Evolutionary conservation across 148 eudicot genomes (phyloP), one percentile per base, ranked within the genome.

Genomic region (Amaranthus palmeri): DNA sequence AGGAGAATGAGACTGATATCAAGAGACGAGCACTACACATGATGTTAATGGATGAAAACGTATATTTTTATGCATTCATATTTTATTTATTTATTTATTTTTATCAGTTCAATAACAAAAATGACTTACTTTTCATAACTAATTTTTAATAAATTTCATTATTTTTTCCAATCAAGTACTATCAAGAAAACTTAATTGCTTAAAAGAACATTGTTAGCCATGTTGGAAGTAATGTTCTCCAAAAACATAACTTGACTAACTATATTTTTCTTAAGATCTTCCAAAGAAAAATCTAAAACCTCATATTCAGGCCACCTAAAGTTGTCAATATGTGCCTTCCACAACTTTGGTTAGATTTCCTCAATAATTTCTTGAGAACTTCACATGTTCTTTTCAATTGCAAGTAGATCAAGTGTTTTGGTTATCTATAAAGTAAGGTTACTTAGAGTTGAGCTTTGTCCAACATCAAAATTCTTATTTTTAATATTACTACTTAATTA

Each of bases 281-380:
- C 77, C 83, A 86, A 64, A 12, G 90, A 84, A 47, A 84, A 84
- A 73, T 72, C 74, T 40, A 86, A 68, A 18, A 71, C 73, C 54
- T 74, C 76, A 14, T 84, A 81, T 72, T 86, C 87, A 36, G 78
- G 71, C 54, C 74, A 78, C 1, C 75, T 84, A n/a, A 86, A 82
- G 63, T 76, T 72, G 6, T 82, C 83, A 7, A 82, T 67, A 25
- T 87, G 86, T 7, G 82, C 75, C 69, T 86, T 87, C 90, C 90
- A 86, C 87, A 87, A 86, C 40, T 67, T 73, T 76, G 82, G 56
- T 14, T 71, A 13, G 73, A 44, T 49, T 79, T 84, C 18, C 84
- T 80, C 81, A 8, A 47, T 10, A 80, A 50, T 25, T 68, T 68
- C 49, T 60, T 80, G 7, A 84, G 75, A 51, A 80, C 64, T 4